Evolutionary conservation across 345 rosid species (phyloP), one percentile per base, ranked within the genome.

Genomic region (Citrus cavaleriei): DNA sequence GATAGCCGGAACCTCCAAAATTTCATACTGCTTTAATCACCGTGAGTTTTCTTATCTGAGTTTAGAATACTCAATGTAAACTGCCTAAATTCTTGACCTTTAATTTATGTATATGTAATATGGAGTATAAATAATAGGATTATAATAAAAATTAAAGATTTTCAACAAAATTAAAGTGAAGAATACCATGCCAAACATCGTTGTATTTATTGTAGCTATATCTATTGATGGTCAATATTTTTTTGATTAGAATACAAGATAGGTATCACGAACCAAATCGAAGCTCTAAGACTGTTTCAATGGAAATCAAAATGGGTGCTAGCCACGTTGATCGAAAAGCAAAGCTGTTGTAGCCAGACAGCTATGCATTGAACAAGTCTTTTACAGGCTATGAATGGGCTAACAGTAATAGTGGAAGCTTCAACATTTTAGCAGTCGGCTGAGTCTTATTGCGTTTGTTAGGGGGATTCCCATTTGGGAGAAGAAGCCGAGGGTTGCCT

Each of bases 321-420:
- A 5, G 74, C 78, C 85, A 82, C 80, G 81, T 82, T 59, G 71
- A 37, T 32, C 10, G n/a, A 37, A 77, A 70, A 67, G 37, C 42
- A 25, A 51, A 75, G 38, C 58, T 37, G 76, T 25, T 61, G 61
- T 21, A 34, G 68, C 59, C 60, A 63, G 68, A 70, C 79, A 54
- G 70, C 22, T 30, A 82, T 68, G 54, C 55, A 72, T 54, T 62
- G 62, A 46, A 68, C 72, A 54, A 60, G 38, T 59, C 32, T 64
- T 60, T 18, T 78, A 76, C 81, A 74, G 69, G 80, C 65, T 87
- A 32, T 42, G 12, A 75, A 69, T 40, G 80, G 79, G 66, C 22
- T 37, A 57, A 2, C 34, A 10, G 73, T 27, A 57, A 14, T 64
- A 71, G 79, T 49, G 82, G 84, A 84, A 82, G 60, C 75, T 78